Percentiles rank a stretch among this genome's conserved stretches.
Conservation (phyloP, 2,329 filamentous ascomycete species). For the Alternaria postmessia region DNA sequence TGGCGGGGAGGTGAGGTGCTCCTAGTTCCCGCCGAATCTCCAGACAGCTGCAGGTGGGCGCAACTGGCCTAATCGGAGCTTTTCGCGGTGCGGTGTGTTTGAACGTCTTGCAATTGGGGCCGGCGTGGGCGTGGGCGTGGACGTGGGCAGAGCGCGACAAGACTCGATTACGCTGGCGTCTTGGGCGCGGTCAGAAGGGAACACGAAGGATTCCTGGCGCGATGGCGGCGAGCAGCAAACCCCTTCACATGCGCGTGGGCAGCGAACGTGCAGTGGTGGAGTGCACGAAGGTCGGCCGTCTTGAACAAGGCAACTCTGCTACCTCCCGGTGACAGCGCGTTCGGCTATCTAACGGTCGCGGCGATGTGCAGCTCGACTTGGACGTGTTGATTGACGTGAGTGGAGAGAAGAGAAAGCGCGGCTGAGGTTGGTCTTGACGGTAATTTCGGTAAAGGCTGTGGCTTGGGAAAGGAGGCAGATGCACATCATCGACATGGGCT, state of each 20-base stretch:
- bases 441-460: conserved; percentile 26
- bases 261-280: conserved; percentile 2
- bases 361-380: conserved; percentile 24
- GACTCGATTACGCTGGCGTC: conserved; percentile 7
- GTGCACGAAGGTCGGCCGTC: conserved; percentile 2
- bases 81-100: conserved; percentile 14
- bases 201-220: conserved; percentile 8
- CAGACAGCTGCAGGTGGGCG: conserved; percentile 15
- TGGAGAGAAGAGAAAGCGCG: conserved; percentile 42
- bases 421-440: conserved; percentile 29
- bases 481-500: conserved; percentile 26
- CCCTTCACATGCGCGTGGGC: conserved; percentile 29
- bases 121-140: not conserved
- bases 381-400: conserved; percentile 37
- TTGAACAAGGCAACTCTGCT: conserved; percentile 1
- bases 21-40: conserved; percentile 18
- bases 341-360: conserved; percentile 25
- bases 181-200: conserved; percentile 8
- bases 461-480: conserved; percentile 27
- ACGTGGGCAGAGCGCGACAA: conserved; percentile 9
- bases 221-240: not conserved
- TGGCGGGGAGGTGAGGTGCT: conserved; percentile 19
- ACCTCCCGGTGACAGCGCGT: conserved; percentile 13
- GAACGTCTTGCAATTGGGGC: conserved; percentile 1
- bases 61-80: conserved; percentile 9